Conservation (phyloP, 1,284 basidiomycete genomes). For the Melampsora abietis-canadensis region DNA sequence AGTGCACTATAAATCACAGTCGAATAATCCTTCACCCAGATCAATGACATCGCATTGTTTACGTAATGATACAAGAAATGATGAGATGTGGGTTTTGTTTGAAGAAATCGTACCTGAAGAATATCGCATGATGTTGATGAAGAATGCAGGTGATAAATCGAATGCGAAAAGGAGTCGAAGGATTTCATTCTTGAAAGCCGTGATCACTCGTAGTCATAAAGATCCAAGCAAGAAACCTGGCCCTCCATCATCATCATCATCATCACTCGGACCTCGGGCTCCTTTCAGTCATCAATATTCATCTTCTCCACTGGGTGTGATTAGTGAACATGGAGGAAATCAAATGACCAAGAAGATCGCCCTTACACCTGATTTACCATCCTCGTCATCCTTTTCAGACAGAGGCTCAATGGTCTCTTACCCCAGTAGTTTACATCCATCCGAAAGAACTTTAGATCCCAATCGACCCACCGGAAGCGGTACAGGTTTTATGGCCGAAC, state of each 20-base stretch:
- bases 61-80: slow-evolving; percentile 45
- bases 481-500: not conserved
- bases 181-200: not conserved
- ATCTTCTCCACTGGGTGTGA: no score
- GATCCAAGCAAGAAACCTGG: not conserved
- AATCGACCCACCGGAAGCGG: not conserved
- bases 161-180: not conserved
- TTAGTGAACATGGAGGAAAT: not conserved
- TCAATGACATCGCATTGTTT: slow-evolving; percentile 1
- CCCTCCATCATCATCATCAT: no score
- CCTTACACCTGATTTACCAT: not conserved
- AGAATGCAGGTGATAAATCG: not conserved
- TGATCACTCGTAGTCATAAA: slow-evolving; percentile 2
- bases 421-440: not conserved
- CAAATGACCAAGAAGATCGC: not conserved
- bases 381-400: not conserved
- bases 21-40: slow-evolving; percentile 20
- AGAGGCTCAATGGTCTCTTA: not conserved
- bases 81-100: slow-evolving; percentile 50
- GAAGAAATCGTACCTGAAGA: slow-evolving; percentile 51
- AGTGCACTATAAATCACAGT: slow-evolving; percentile 48
- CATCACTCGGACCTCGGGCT: no score
- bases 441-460: not conserved
- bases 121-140: slow-evolving; percentile 47
- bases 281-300: no score